Percentiles rank a stretch among this genome's conserved stretches.
phyloP scores from a whole-genome alignment of 345 rosid species.

The Eucalyptus pauciflora region DNA sequence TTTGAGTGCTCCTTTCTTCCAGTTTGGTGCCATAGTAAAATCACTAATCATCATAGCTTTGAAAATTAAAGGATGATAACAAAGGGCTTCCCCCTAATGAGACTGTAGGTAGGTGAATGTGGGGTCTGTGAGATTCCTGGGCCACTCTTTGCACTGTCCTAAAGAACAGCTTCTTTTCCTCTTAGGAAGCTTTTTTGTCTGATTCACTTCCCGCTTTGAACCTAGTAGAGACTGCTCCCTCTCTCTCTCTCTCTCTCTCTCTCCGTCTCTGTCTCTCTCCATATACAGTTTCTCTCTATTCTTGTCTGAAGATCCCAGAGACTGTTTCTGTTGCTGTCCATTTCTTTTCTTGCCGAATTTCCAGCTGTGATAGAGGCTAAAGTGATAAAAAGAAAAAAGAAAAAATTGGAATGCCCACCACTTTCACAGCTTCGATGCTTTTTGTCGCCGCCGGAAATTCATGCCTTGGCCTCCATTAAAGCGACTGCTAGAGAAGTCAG shows the following conservation, averaged over 20 bases:
- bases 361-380: not conserved
- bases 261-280: not conserved
- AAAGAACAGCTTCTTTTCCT: not conserved
- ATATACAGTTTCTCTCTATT: not conserved
- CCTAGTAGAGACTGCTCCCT: not conserved
- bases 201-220: not conserved
- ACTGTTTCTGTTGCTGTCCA: not conserved
- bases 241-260: not conserved
- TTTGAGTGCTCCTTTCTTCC: not conserved
- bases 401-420: not conserved
- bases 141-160: not conserved
- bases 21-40: not conserved
- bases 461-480: constrained; percentile 43
- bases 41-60: not conserved
- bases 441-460: constrained; percentile 53
- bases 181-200: not conserved
- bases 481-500: not conserved
- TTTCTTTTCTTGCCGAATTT: not conserved
- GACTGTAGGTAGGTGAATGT: not conserved
- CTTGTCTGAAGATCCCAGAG: not conserved
- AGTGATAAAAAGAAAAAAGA: not conserved
- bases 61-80: not conserved
- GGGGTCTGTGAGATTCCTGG: not conserved
- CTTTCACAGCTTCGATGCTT: constrained; percentile 18
- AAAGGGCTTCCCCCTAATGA: not conserved